Percentiles rank a stretch among this genome's conserved stretches.
Evolutionary conservation across 257 asterid genomes (phyloP).

Genomic region (Orobanche coerulescens): DNA sequence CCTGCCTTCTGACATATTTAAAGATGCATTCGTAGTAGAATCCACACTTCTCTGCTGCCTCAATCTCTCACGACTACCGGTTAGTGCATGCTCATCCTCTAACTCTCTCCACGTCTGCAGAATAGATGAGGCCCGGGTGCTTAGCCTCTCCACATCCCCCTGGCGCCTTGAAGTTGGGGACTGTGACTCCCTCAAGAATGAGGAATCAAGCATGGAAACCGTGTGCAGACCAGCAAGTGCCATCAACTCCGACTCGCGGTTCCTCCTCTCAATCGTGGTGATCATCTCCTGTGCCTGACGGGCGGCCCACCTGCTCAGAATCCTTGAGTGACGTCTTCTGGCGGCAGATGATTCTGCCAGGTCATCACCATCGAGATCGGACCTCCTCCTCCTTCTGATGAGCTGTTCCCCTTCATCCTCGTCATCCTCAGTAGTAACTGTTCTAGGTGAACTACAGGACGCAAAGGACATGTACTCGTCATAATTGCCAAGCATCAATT

Average conservation of each 20-base stretch:
- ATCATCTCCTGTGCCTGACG: constrained; percentile 95
- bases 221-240: constrained; percentile 90
- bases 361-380: constrained; percentile 89
- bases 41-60: constrained; percentile 59
- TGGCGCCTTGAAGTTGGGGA: constrained; percentile 74
- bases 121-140: constrained; percentile 69
- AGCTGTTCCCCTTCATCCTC: constrained; percentile 83
- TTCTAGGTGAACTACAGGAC: constrained; percentile 75
- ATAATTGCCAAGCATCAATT: constrained; percentile 72
- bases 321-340: constrained; percentile 83
- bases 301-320: constrained; percentile 89
- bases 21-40: constrained; percentile 49
- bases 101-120: constrained; percentile 95
- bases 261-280: constrained; percentile 87
- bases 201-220: constrained; percentile 85
- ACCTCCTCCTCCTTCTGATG: constrained; percentile 76
- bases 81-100: constrained; percentile 79
- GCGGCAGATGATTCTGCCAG: constrained; percentile 95
- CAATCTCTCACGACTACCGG: constrained; percentile 67
- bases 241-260: constrained; percentile 85
- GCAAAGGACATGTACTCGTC: constrained; percentile 88
- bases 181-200: constrained; percentile 82
- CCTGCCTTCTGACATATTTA: constrained; percentile 49
- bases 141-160: constrained; percentile 74
- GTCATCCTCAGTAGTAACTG: constrained; percentile 58